phyloP scores from a whole-genome alignment of 208 protist genomes.

The Tritrichomonas foetus region DNA sequence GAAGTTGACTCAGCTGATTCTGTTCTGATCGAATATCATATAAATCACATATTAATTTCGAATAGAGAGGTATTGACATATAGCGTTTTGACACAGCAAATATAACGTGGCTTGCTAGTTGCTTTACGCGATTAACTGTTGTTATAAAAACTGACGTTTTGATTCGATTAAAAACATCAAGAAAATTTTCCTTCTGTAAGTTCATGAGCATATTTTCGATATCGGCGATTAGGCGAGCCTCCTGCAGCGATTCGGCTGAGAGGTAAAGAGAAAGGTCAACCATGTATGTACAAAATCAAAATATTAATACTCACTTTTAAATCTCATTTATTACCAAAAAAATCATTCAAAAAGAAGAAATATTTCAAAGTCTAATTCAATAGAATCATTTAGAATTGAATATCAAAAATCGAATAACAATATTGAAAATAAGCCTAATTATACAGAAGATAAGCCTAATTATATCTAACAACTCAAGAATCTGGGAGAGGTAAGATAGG shows the following conservation, averaged over 20 bases:
- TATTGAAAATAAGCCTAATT: too few species aligned
- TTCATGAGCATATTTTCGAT: neutral
- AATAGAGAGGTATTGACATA: neutral
- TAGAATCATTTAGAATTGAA: too few species aligned
- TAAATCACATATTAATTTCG: neutral
- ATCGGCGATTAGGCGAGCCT: neutral
- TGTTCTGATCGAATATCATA: neutral
- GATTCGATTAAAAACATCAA: neutral
- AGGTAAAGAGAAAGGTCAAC: too few species aligned
- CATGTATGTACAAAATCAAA: too few species aligned
- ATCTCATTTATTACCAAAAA: too few species aligned
- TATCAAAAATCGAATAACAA: too few species aligned
- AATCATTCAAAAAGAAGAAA: too few species aligned
- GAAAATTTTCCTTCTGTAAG: neutral
- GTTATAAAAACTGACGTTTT: neutral
- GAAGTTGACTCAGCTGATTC: neutral
- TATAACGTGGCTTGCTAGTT: neutral
- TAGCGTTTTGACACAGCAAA: neutral
- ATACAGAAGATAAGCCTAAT: too few species aligned
- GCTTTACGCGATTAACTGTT: neutral
- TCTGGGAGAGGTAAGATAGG: too few species aligned
- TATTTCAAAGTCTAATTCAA: too few species aligned
- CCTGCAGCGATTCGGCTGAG: neutral
- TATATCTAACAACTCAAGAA: too few species aligned
- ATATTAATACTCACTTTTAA: too few species aligned